These are phyloP conservation scores for Pyrenophora teres DNA, from an alignment of 2,329 filamentous ascomycete genomes.

Conservation along the genomic window DNA sequence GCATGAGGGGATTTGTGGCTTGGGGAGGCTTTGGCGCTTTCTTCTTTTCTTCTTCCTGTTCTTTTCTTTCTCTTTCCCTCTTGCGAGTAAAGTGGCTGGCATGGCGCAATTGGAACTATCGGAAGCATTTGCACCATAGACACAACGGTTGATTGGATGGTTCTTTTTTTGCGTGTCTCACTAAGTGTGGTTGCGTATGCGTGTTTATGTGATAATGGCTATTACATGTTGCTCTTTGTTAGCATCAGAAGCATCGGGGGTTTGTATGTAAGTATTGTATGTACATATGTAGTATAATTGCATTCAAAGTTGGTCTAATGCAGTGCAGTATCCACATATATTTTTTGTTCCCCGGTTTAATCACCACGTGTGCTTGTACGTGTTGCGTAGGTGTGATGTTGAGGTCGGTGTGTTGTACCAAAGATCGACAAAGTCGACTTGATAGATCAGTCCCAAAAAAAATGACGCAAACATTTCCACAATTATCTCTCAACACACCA, in stretches of 20 bases:
- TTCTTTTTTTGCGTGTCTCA: neutral
- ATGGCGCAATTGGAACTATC: neutral
- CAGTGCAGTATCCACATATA: no score
- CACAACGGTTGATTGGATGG: neutral
- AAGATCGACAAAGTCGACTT: no score
- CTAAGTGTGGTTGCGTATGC: neutral
- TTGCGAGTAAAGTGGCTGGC: neutral
- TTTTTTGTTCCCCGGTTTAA: no score
- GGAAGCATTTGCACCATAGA: neutral
- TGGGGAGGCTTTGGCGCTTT: neutral
- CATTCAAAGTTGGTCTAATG: neutral
- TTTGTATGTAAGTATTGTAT: neutral
- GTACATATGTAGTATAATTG: neutral
- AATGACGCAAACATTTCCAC: no score
- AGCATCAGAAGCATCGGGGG: neutral
- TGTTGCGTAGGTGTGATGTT: no score
- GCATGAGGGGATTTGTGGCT: no score
- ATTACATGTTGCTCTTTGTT: neutral
- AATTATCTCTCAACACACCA: no score
- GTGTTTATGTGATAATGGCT: neutral
- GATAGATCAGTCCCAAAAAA: no score
- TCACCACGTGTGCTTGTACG: no score
- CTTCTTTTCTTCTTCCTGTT: neutral
- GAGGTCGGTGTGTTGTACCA: no score
- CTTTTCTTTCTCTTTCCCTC: neutral